Evolutionary conservation across 768 basidiomycete species (phyloP).

Genomic region (Pleurotus sapidus): DNA sequence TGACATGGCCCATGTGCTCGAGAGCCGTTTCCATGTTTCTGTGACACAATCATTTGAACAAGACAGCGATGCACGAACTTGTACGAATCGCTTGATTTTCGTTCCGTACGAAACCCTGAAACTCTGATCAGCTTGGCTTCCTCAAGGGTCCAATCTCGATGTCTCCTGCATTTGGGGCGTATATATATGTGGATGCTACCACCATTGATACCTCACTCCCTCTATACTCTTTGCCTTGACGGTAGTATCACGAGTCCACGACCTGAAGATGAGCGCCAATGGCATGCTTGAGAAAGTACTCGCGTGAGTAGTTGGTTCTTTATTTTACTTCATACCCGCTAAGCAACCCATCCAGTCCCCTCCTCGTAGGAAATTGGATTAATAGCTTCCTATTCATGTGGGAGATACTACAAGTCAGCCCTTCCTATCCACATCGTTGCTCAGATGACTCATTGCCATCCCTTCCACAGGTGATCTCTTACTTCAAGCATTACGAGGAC

Average conservation of each 20-base stretch:
- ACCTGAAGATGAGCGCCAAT: neutral
- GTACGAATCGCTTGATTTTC: slow-evolving; percentile 2
- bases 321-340: neutral
- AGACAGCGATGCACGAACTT: neutral
- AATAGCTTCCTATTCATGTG: slow-evolving; percentile 6
- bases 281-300: slow-evolving; percentile 6
- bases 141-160: slow-evolving; percentile 5
- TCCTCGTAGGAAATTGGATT: slow-evolving; percentile 3
- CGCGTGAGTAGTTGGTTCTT: neutral
- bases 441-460: neutral
- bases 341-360: neutral
- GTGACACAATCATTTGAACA: slow-evolving; percentile 6
- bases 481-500: slow-evolving; percentile 4
- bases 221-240: slow-evolving; percentile 2
- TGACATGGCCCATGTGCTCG: slow-evolving; percentile 6
- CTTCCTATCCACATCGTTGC: no score
- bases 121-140: slow-evolving; percentile 2
- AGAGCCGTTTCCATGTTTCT: slow-evolving; percentile 2
- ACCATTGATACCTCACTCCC: neutral
- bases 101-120: slow-evolving; percentile 1
- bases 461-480: slow-evolving; percentile 1
- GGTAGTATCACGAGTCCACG: neutral
- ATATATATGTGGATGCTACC: neutral
- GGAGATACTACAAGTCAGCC: slow-evolving; percentile 5
- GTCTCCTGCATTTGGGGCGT: neutral